Evolutionary conservation across 2,329 filamentous ascomycete genomes (phyloP).

Genomic region (Rasamsonia emersonii): DNA sequence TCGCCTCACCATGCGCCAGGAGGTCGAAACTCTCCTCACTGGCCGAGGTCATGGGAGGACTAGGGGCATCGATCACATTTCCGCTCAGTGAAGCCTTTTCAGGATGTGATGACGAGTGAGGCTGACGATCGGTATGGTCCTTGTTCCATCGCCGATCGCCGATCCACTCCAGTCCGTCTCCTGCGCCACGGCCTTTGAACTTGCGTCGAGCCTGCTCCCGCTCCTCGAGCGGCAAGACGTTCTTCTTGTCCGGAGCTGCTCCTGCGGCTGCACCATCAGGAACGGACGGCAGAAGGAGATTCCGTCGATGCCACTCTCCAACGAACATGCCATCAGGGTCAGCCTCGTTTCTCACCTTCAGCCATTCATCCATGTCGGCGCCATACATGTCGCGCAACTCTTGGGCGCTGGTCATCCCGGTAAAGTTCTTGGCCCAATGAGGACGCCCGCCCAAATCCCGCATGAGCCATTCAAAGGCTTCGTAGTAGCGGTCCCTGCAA

Average conservation of each 20-base stretch:
- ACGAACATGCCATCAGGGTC: slow-evolving; percentile 83
- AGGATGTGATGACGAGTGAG: slow-evolving; percentile 1
- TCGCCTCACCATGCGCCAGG: slow-evolving; percentile 36
- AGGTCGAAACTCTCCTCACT: slow-evolving; percentile 43
- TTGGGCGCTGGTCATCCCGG: slow-evolving; percentile 48
- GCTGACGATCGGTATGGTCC: slow-evolving; percentile 3
- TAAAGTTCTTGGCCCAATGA: slow-evolving; percentile 93
- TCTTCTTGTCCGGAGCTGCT: slow-evolving; percentile 5
- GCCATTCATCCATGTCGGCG: slow-evolving; percentile 56
- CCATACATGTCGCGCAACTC: slow-evolving; percentile 61
- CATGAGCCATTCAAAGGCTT: slow-evolving; percentile 89
- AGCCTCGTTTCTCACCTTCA: slow-evolving; percentile 57
- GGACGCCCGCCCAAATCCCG: slow-evolving; percentile 70
- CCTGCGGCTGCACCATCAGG: slow-evolving; percentile 10
- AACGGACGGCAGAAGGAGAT: slow-evolving; percentile 42
- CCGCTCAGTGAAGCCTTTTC: slow-evolving; percentile 6
- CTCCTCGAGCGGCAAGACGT: slow-evolving; percentile 34
- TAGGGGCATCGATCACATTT: slow-evolving; percentile 14
- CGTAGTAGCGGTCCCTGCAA: slow-evolving; percentile 68
- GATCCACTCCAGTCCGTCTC: slow-evolving; percentile 36
- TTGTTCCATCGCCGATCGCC: slow-evolving; percentile 26
- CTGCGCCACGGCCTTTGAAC: slow-evolving; percentile 18
- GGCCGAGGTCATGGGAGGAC: slow-evolving; percentile 30
- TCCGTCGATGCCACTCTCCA: slow-evolving; percentile 78
- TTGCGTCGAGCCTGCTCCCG: slow-evolving; percentile 28